phyloP scores from a whole-genome alignment of 2,329 filamentous ascomycete species.

The Alternaria triticimaculans region DNA sequence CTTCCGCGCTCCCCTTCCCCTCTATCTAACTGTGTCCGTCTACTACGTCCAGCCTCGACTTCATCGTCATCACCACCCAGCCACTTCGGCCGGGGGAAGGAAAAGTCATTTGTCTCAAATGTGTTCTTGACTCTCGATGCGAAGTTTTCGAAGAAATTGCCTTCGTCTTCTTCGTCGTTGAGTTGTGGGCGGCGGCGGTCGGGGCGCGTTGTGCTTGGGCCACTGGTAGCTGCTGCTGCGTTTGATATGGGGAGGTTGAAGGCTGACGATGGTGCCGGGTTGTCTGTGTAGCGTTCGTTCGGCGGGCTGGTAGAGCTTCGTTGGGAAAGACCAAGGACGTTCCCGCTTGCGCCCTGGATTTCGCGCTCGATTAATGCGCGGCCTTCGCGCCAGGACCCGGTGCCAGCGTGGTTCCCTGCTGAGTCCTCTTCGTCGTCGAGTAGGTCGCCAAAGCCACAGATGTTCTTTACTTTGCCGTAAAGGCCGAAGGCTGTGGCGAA shows the following conservation, averaged over 20 bases:
- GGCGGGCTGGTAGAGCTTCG: conserved; percentile 21
- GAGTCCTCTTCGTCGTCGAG: conserved; percentile 76
- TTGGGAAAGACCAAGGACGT: conserved; percentile 39
- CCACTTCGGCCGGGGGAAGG: conserved; percentile 75
- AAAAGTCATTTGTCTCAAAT: conserved; percentile 71
- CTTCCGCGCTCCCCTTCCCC: conserved; percentile 17
- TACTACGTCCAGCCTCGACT: conserved; percentile 15
- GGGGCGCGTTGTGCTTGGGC: conserved; percentile 14
- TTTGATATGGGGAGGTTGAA: neutral
- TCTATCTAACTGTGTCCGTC: conserved; percentile 5
- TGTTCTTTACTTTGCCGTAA: conserved; percentile 79
- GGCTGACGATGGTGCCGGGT: conserved; percentile 13
- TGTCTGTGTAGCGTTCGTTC: conserved; percentile 36
- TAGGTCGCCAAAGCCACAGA: conserved; percentile 80
- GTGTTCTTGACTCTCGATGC: conserved; percentile 90
- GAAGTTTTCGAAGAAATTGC: conserved; percentile 83
- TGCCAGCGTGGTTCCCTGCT: conserved; percentile 67
- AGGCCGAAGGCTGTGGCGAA: conserved; percentile 86
- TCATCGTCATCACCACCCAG: conserved; percentile 66
- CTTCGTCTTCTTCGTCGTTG: conserved; percentile 70
- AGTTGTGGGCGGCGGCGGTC: conserved; percentile 35
- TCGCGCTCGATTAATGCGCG: conserved; percentile 89
- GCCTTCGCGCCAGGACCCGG: conserved; percentile 89
- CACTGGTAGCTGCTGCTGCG: conserved; percentile 2
- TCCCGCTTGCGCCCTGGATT: conserved; percentile 54